Evolutionary conservation across 805 yeast species (phyloP), one percentile per base, ranked within the genome.

Genomic region (Spathaspora boniae): DNA sequence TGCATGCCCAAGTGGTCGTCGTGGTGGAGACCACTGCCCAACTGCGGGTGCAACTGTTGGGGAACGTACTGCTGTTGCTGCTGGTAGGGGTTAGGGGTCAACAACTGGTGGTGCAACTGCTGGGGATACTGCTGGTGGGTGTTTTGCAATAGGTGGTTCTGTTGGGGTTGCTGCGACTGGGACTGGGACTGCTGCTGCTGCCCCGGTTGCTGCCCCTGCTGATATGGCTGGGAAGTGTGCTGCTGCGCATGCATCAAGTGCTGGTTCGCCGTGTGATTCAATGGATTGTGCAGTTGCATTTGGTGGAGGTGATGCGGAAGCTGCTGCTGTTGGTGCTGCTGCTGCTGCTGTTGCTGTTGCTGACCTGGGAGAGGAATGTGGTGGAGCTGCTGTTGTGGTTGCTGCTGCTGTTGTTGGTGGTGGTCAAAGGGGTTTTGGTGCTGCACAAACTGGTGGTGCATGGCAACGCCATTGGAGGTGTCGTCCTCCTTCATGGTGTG

Each of bases 41-140:
- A 41, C 25, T 33, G 33, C 12, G 31, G 34, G 2, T 19, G 34
- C 14, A 28, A 14, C 23, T 16, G 26, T 8, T 15, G 39, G n/a
- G 31, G 31, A 29, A 24, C 5, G 23, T n/a, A 34, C n/a, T 32
- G 42, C 19, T 34, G 43, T 34, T 40, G 50, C 15, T 38, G 45
- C 24, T 31, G 34, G n/a, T 31, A 27, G 26, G 29, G 43, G 18
- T 31, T 35, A 16, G 31, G 20, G 7, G 39, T 17, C 22, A 27
- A 16, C 22, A 33, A 27, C 25, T 42, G 48, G 18, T 47, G 50
- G 16, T 40, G 51, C 18, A 26, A 38, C 26, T 38, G 42, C 32
- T 37, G 34, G 24, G 31, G 44, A 9, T 14, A 33, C n/a, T 38
- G 42, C 15, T 33, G 42, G 21, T 46, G 48, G n/a, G n/a, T n/a